Evolutionary conservation across 1,139 yeast genomes (phyloP), one percentile per base, ranked within the genome.

Genomic region (Yamadazyma membranifaciens): DNA sequence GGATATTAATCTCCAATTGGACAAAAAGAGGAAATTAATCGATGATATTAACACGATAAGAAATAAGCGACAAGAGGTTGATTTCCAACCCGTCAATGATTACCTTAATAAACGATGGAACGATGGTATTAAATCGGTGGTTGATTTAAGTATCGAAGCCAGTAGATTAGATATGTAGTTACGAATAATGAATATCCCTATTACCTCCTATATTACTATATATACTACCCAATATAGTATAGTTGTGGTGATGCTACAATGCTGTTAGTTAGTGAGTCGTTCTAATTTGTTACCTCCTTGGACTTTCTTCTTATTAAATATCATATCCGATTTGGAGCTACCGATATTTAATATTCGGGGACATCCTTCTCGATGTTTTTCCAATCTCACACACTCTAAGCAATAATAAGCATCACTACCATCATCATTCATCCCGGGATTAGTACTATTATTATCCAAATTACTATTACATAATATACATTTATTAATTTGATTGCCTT

Each of bases 311-410:
- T 76, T 78, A 50, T 81, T 87, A 55, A 77, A 83, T 50, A 80
- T 78, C 65, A 76, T 68, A 52, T 87, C 96, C 10, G 82, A 73
- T 56, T 80, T 77, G 43, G 82, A 77, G 26, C 88, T 78, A 3
- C 98, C 97, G 40, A 88, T 68, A 55, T 89, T 91, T 17, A 85
- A 61, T 38, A 91, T 79, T 51, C 85, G 75, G 0, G 98, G 98
- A 64, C 98, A 91, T 1, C 98, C 98, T 57, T 91, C 96, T 33
- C 96, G 67, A 56, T 87, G 89, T 54, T 81, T 81, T 54, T 89
- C 98, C 36, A 79, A 57, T 36, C 80, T 59, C 5, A 89, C 92
- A 60, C 98, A 91, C 58, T 89, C 96, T 50, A 79, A 73, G 56
- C 98, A 91, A 61, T 88, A 92, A 56, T 71, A 87, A 0, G 96